Evolutionary conservation across 2,329 filamentous ascomycete species (phyloP).

Genomic region (Epichloe hybrida): DNA sequence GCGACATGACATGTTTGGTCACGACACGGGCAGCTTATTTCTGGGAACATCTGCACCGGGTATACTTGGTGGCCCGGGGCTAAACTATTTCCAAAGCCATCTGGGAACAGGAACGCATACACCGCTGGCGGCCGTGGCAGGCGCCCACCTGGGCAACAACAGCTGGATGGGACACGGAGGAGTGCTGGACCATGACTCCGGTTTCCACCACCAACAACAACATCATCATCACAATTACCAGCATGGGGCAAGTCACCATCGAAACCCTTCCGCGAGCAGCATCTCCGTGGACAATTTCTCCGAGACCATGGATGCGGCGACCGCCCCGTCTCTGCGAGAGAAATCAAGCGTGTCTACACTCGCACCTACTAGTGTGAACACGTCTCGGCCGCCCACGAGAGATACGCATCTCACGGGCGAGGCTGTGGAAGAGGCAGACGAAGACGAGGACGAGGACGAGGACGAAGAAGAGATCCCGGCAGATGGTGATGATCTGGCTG

Average conservation of each 20-base stretch:
- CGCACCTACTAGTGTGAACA: slow-evolving; percentile 37
- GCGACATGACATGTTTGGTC: slow-evolving; percentile 17
- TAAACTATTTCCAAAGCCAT: slow-evolving; percentile 74
- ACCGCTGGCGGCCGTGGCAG: slow-evolving; percentile 65
- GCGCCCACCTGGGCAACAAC: slow-evolving; percentile 35
- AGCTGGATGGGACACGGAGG: slow-evolving; percentile 20
- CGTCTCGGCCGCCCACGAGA: slow-evolving; percentile 44
- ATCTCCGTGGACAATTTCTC: slow-evolving; percentile 30
- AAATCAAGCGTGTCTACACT: slow-evolving; percentile 51
- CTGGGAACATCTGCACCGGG: slow-evolving; percentile 47
- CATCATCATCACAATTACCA: slow-evolving; percentile 3
- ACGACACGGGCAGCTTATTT: slow-evolving; percentile 42
- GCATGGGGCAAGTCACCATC: slow-evolving; percentile 22
- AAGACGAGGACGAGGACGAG: slow-evolving; percentile 21
- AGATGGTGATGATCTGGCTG: slow-evolving; percentile 5
- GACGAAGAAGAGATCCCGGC: slow-evolving; percentile 14
- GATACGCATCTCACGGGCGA: slow-evolving; percentile 29
- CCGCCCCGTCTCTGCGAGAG: slow-evolving; percentile 33
- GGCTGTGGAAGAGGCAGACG: slow-evolving; percentile 24
- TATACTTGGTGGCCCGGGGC: slow-evolving; percentile 58
- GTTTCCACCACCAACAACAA: slow-evolving; percentile 5
- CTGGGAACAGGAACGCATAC: slow-evolving; percentile 65
- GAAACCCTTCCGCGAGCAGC: slow-evolving; percentile 33
- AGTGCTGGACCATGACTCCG: slow-evolving; percentile 1
- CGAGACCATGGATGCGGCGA: slow-evolving; percentile 13